phyloP scores from a whole-genome alignment of 768 basidiomycete genomes.

The Sporobolomyces pararoseus region DNA sequence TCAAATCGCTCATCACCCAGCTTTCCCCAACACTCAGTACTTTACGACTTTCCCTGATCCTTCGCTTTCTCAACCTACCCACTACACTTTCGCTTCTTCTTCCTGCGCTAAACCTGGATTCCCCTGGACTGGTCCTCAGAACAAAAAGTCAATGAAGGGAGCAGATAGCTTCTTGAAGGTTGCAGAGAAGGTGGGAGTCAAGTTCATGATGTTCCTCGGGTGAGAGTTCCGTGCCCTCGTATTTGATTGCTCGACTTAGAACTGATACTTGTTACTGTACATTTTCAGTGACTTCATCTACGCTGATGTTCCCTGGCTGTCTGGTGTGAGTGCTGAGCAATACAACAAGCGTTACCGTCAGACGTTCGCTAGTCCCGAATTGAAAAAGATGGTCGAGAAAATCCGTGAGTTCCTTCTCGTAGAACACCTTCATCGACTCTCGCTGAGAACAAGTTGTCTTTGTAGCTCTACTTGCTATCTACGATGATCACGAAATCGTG shows the following conservation, averaged over 20 bases:
- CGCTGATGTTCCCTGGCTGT: conserved; percentile 65
- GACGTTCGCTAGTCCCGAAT: conserved; percentile 63
- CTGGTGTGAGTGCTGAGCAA: conserved; percentile 56
- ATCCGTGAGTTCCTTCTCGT: conserved; percentile 54
- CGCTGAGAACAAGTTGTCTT: not conserved
- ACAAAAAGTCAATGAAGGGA: conserved; percentile 37
- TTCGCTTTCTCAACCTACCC: conserved; percentile 52
- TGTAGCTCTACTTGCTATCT: conserved; percentile 51
- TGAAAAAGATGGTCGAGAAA: conserved; percentile 64
- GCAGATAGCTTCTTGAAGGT: conserved; percentile 44
- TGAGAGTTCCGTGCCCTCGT: not conserved
- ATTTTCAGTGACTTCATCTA: conserved; percentile 62
- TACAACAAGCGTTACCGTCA: conserved; percentile 67
- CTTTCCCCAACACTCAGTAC: conserved; percentile 56
- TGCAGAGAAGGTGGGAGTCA: conserved; percentile 29
- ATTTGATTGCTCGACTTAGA: no score
- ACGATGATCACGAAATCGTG: conserved; percentile 56
- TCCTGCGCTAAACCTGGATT: conserved; percentile 70
- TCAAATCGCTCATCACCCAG: conserved; percentile 49
- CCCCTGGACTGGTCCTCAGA: conserved; percentile 59
- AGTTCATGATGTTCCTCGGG: conserved; percentile 67
- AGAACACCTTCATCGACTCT: not conserved
- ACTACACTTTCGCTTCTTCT: conserved; percentile 66
- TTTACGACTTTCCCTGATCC: conserved; percentile 76
- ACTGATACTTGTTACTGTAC: no score